Base-by-base conservation (phyloP, 2,329 filamentous ascomycete species). In the Calonectria pseudoturangicola region DNA sequence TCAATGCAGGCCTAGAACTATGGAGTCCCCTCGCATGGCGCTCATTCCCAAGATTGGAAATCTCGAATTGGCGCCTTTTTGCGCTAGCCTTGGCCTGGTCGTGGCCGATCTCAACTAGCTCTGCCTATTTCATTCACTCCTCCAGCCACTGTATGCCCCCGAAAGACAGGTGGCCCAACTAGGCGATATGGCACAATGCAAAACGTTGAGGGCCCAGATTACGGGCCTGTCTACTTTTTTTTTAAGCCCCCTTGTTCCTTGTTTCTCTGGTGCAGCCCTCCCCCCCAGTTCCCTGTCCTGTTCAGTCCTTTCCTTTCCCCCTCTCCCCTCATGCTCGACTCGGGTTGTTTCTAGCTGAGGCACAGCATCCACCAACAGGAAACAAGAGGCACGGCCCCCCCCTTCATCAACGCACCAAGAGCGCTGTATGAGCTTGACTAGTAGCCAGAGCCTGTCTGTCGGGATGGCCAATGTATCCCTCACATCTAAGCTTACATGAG, bases 171-270 rank as follows among this genome's bases (percentile, higher is more conserved):
- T 63, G 58, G 39, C 39, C 41, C 41, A 45, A 41, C 41, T 63
- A 47, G 39, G 58, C 58, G 25, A 63, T 47, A 63, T 63, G 58
- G 58, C 58, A 63, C 41, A 63, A 63, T 43, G 36, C 36, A 67
- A 71, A 71, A 71, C 64, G 69, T 71, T 71, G 69, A 71, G 69
- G 64, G 51, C 68, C 68, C 68, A 66, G 39, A 60, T 39, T 60
- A 36, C 54, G 43, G 41, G 41, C 45, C 30, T 60, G 45, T 33
- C 45, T 30, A 50, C 21, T 21, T 33, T 30, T 30, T 30, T 50
- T 63, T 36, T 21, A 43, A 27, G 51, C 54, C 43, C 60, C 68
- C 66, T 60, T 68, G 66, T 50, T 66, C 64, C 56, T 62, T 51
- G 68, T 47, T 50, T 43, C 63, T 39, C 45, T 58, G 33, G 41